Percentiles rank a stretch among this genome's conserved stretches.
These are phyloP conservation scores for Amaranthus cruentus DNA, from an alignment of 148 eudicot species.

Conservation along the genomic window DNA sequence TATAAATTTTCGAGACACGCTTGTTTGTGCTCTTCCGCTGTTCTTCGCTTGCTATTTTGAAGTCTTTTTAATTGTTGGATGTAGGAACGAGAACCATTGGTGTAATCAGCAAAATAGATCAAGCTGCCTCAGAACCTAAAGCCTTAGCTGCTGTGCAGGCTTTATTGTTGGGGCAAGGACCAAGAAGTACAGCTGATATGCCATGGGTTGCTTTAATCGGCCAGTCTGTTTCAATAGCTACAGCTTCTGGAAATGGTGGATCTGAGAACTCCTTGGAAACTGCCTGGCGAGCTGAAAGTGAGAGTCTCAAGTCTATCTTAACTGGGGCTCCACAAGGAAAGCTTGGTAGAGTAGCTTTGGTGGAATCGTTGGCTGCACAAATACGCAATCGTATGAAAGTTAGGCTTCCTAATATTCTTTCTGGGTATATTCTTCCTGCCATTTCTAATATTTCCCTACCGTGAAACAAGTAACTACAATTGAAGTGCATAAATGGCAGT, in stretches of 20 bases:
- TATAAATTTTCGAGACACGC: not conserved
- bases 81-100: slow-evolving; percentile 95
- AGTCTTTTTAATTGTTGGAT: slow-evolving; percentile 6
- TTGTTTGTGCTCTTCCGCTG: not conserved
- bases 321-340: slow-evolving; percentile 89
- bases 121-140: slow-evolving; percentile 89
- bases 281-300: slow-evolving; percentile 99
- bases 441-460: slow-evolving; percentile 8
- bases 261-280: slow-evolving; percentile 87
- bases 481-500: not conserved
- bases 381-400: slow-evolving; percentile 86
- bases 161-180: slow-evolving; percentile 83
- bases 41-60: not conserved
- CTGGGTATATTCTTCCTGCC: slow-evolving; percentile 53
- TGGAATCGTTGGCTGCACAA: slow-evolving; percentile 83
- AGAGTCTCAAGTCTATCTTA: slow-evolving; percentile 82
- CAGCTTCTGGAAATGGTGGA: slow-evolving; percentile 80
- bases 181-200: slow-evolving; percentile 83
- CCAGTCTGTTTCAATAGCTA: slow-evolving; percentile 92
- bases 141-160: slow-evolving; percentile 97
- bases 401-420: slow-evolving; percentile 83
- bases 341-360: slow-evolving; percentile 94
- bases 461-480: not conserved
- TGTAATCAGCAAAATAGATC: slow-evolving; percentile 94
- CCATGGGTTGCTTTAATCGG: slow-evolving; percentile 99